Base-by-base conservation (phyloP, 2,329 filamentous ascomycete species). In the Fusarium chaquense region DNA sequence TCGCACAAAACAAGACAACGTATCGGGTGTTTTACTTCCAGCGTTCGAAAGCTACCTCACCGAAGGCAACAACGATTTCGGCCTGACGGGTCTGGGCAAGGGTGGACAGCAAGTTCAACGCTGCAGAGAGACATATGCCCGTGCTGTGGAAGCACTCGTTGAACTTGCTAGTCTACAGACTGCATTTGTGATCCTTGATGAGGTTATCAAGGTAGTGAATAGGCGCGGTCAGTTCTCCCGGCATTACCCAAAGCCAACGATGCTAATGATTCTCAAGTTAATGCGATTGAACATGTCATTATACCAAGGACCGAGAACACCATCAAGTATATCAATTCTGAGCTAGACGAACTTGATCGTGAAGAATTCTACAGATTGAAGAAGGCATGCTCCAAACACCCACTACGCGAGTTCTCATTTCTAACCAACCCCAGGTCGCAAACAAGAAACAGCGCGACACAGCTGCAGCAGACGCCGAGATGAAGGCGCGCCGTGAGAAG, bases 271-370 rank as follows among this genome's bases (percentile, higher is more conserved):
- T 45, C 68, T 12, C 56, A 24, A 93, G 95, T 98, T 20, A 98
- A 98, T 78, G 95, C 95, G 60, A 98, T 98, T 76, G 93, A 96
- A 81, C 92, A 97, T 80, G 93, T 99, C 74, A 98, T 99, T 74
- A 99, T 99, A 76, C 96, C 96, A 15, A 88, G 96, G 72, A 99
- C 96, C 16, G 96, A 99, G 80, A 99, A 98, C 77, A 99, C 96
- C n/a, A 99, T 99, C 84, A 98, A 97, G 83, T 99, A 98, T 78
- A 98, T 98, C 86, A 98, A 98, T 83, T 97, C 95, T 1, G 96
- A 99, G 80, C 88, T 99, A 18, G 96, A 99, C 78, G 96, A 99
- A 82, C 86, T 99, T 52, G 97, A 98, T 81, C 89, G 96, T 84
- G 96, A 98, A 80, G 96, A 99, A 79, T 99, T 99, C 80, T 99